phyloP scores from a whole-genome alignment of 148 eudicot genomes.

The Cornus controversa region DNA sequence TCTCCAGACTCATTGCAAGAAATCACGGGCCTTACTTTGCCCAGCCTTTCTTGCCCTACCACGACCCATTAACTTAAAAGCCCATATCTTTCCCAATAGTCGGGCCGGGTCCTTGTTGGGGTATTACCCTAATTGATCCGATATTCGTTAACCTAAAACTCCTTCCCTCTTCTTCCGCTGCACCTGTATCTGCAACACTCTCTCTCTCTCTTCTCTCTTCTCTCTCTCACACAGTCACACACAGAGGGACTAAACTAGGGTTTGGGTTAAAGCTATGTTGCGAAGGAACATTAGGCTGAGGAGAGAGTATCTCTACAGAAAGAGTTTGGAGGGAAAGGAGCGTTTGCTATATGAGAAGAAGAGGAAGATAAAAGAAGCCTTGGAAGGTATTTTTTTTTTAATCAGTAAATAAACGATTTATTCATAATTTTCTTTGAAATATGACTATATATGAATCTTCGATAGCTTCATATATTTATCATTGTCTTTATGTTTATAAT shows the following conservation, averaged over 20 bases:
- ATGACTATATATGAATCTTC: not conserved
- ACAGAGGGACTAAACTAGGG: not conserved
- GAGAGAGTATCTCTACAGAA: constrained; percentile 81
- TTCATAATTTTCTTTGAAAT: not conserved
- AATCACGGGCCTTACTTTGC: no score
- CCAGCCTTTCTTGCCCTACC: no score
- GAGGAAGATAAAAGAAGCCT: constrained; percentile 79
- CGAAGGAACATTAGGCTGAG: constrained; percentile 61
- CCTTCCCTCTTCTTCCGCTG: not conserved
- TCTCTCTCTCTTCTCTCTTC: not conserved
- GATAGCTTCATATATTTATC: not conserved
- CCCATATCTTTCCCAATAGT: no score
- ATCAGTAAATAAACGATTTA: not conserved
- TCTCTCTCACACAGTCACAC: not conserved
- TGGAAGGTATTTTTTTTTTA: constrained; percentile 43
- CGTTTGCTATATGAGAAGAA: constrained; percentile 80
- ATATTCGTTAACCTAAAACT: no score
- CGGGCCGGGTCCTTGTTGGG: no score
- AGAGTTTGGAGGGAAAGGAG: constrained; percentile 81
- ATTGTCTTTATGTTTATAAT: not conserved
- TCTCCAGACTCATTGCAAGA: no score
- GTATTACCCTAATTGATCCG: no score
- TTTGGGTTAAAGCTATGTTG: constrained; percentile 38
- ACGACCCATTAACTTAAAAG: no score
- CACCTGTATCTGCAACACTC: not conserved